Evolutionary conservation across 352 stramenopile species (phyloP), one percentile per base, ranked within the genome.

Genomic region (Pythium volutum): DNA sequence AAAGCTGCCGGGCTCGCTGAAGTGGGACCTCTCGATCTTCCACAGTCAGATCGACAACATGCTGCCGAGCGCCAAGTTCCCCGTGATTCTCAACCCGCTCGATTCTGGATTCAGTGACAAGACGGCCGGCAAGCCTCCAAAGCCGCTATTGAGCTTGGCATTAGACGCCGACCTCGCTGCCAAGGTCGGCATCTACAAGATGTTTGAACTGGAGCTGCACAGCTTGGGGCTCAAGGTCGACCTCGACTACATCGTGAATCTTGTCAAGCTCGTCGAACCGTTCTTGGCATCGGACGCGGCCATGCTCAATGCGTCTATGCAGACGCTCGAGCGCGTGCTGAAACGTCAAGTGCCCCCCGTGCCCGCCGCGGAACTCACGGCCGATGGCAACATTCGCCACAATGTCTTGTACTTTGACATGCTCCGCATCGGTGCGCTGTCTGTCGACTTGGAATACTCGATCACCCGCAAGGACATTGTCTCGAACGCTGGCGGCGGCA

Each of bases 31-130:
- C 26, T 91, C 82, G 10, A 70, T 95, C 25, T 79, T 92, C 49
- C 81, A 93, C 61, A 80, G 82, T 22, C 86, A 95, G 69, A 63
- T 92, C 20, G 86, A 95, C 55, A 90, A 95, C 67, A 95, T 95
- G 86, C 68, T 95, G 18, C 60, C 77, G 16, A 86, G 64, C 18
- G 83, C 86, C 2, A 88, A 89, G 56, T 95, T 93, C 67, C 82
- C 86, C 9, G 86, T 93, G 8, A 89, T 95, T 25, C 64, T 95
- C 61, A 91, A 91, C 67, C 86, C 84, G 4, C 70, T 89, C 5
- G 81, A 89, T 53, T 76, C 82, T 4, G 86, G 86, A 4, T 95
- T 89, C 59, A 93, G 82, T 71, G 81, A 87, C 59, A 89, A 80
- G 61, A 74, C 77, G 1, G 62, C 79, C 26, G 81, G 80, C 18